These are phyloP conservation scores for Fraxinus platypoda DNA, from an alignment of 305 asterid species.

Conservation along the genomic window DNA sequence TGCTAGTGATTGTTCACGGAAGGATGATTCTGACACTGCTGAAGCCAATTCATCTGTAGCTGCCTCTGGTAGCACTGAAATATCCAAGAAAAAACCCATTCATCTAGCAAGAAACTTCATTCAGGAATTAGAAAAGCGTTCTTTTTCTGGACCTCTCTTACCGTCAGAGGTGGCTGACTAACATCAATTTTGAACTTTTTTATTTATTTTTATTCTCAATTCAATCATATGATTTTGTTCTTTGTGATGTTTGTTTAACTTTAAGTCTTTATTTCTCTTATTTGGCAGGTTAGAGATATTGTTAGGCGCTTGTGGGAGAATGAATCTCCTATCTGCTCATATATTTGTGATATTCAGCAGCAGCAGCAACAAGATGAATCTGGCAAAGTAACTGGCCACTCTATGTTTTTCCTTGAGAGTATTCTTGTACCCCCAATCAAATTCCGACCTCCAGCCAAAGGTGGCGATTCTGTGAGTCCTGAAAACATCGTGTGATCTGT, in stretches of 20 bases:
- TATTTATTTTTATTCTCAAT: background rate
- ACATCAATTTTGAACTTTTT: background rate
- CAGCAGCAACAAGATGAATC: conserved; percentile 34
- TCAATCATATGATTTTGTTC: conserved; percentile 4
- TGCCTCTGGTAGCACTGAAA: conserved; percentile 38
- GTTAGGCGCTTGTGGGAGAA: conserved; percentile 79
- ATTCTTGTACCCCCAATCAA: conserved; percentile 78
- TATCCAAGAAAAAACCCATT: conserved; percentile 22
- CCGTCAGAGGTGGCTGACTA: conserved; percentile 68
- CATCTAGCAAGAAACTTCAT: conserved; percentile 21
- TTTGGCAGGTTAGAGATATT: conserved; percentile 65
- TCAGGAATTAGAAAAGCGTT: conserved; percentile 35
- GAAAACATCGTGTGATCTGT: background rate
- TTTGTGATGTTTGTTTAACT: background rate
- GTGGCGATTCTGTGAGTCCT: conserved; percentile 81
- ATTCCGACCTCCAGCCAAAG: conserved; percentile 87
- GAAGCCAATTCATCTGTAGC: conserved; percentile 41
- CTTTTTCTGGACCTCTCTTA: conserved; percentile 59
- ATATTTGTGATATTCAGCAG: conserved; percentile 68
- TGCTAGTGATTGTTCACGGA: conserved; percentile 36
- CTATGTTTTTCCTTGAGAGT: conserved; percentile 74
- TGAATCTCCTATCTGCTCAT: conserved; percentile 73
- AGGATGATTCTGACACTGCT: conserved; percentile 45
- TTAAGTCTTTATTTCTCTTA: conserved; percentile 25
- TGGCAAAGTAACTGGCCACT: conserved; percentile 44